Evolutionary conservation across 2,329 filamentous ascomycete species (phyloP), one percentile per base, ranked within the genome.

Genomic region (Delphinella strobiligena): DNA sequence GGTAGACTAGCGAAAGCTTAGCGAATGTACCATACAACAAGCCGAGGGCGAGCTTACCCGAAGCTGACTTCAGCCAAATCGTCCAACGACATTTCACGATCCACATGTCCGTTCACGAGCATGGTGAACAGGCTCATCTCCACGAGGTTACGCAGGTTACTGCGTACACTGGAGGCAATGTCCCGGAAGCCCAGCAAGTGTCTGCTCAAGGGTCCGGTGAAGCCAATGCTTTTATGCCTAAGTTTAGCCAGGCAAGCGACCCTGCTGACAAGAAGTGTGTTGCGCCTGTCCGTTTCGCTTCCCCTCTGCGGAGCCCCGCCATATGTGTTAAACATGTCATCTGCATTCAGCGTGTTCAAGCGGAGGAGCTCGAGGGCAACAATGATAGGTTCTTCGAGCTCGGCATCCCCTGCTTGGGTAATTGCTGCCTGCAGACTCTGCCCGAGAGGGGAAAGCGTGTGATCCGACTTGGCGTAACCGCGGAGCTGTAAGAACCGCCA

Each of bases 181-280:
- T 86, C 88, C 45, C 86, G 82, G 66, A 88, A 98, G 18, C 78
- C 80, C 31, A 98, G 71, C 38, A 95, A 70, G 49, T 89, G 87
- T 60, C 91, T 81, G 67, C 87, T 94, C 1, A 98, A 71, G 1
- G 91, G 89, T 1, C 91, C 91, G 2, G 89, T 95, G 61, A 95
- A 98, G 19, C 91, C 91, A 50, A 89, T 88, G 3, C 74, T 71
- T 50, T 84, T 75, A 58, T 98, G 91, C 22, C 79, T 76, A 45
- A 96, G 69, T 54, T 82, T 85, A 37, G 87, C 74, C 42, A 96
- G 68, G 38, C 83, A 87, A 11, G 88, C 84, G 45, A 88, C 81
- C 30, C 91, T 81, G 49, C 87, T 91, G 51, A 96, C 78, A 33
- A 98, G 71, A 40, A 91, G 72, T 33, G 87, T 78, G 52, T 80